Base-by-base conservation (phyloP, 257 asterid genomes). In the Nicotiana sylvestris region DNA sequence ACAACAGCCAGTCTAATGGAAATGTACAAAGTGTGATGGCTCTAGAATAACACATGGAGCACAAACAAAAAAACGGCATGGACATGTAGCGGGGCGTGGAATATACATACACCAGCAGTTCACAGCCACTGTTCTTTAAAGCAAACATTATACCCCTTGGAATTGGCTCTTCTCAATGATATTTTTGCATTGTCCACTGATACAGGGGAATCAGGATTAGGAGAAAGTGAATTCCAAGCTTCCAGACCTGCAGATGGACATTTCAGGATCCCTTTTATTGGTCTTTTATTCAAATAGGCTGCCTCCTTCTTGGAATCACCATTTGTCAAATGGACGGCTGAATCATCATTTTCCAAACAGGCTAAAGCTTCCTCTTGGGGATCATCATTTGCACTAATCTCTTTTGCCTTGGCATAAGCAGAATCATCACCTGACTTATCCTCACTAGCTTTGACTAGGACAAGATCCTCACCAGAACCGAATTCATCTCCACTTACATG, bases 61-160 rank as follows among this genome's bases (percentile, higher is more conserved):
- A 35, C 21, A 55, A 39, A 55, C 9, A 43, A 67, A 37, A 74
- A 62, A 74, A 49, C 43, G 29, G 49, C 29, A 27, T 27, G 77
- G 51, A 74, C 62, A 27, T 27, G 27, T 25, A 49, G 11, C 25
- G 27, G 43, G 43, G 11, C 16, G 0, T 49, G 43, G 80, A 49
- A 3, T 74, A 33, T 74, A 7, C 15, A 33, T 74, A 4, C 51
- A 49, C 43, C 80, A 27, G 61, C 61, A 7, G 5, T 74, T 74
- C 62, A 74, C 80, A 74, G 64, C 80, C 80, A 27, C 64, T 74
- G 80, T 16, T 74, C 86, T 39, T 86, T 82, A 80, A 94, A 94
- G 64, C 91, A 82, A 18, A 94, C 97, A 78, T 91, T 94, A 88
- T 49, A 86, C 83, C 97, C 97, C 85, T 91, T 93, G 18, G 97